A percentile compares a stretch with the other conserved stretches of the same genome.
phyloP scores from a whole-genome alignment of 2,329 filamentous ascomycete genomes.

The Colletotrichum musicola region DNA sequence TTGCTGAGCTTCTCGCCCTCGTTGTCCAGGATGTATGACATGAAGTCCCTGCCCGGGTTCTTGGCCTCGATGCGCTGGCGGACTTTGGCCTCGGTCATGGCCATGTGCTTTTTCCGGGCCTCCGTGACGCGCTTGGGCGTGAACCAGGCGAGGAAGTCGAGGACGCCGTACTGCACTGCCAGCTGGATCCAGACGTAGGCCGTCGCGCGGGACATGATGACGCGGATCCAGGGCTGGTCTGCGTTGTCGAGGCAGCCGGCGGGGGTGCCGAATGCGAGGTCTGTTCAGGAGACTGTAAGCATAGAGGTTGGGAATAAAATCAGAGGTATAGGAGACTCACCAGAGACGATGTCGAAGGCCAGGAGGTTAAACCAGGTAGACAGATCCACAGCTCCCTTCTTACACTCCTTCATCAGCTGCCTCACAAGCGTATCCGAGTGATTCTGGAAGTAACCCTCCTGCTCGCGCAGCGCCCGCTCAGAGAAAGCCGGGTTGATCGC shows the following conservation, averaged over 20 bases:
- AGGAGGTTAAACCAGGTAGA: conserved; percentile 44
- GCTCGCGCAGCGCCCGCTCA: conserved; percentile 45
- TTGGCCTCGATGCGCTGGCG: conserved; percentile 16
- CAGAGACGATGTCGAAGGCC: conserved; percentile 44
- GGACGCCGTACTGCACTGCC: conserved; percentile 16
- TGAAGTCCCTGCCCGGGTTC: conserved; percentile 21
- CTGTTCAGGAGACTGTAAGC: neutral
- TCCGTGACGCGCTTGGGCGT: conserved; percentile 18
- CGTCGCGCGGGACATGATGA: conserved; percentile 3
- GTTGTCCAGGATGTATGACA: conserved; percentile 21
- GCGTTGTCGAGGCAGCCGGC: conserved; percentile 21
- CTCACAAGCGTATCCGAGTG: conserved; percentile 45
- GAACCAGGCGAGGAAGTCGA: conserved; percentile 4
- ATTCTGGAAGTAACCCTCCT: conserved; percentile 44
- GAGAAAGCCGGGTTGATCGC: conserved; percentile 47
- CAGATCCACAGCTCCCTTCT: conserved; percentile 39
- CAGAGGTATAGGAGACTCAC: neutral
- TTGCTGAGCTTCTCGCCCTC: conserved; percentile 3
- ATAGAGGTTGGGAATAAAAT: neutral
- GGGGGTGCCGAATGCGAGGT: conserved; percentile 11
- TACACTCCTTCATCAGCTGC: conserved; percentile 28
- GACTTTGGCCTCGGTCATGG: conserved; percentile 16
- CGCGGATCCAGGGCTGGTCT: conserved; percentile 16
- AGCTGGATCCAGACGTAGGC: conserved; percentile 21
- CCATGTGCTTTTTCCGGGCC: conserved; percentile 1